Evolutionary conservation across 345 rosid species (phyloP).

Genomic region (Camelina neglecta): DNA sequence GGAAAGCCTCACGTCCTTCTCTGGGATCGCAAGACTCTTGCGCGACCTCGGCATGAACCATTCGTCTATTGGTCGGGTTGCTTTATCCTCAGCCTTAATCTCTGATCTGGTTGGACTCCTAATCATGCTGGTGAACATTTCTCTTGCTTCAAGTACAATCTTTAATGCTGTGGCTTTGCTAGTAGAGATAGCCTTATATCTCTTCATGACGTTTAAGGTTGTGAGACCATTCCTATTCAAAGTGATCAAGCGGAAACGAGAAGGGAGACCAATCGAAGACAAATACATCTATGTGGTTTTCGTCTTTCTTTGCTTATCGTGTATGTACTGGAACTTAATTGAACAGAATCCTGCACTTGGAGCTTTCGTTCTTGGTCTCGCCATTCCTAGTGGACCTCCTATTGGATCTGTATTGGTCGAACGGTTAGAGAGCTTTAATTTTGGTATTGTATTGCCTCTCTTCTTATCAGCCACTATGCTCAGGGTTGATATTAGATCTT

Average conservation of each 20-base stretch:
- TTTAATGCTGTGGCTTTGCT: not conserved
- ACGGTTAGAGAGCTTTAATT: constrained; percentile 47
- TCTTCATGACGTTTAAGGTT: not conserved
- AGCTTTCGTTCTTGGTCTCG: constrained; percentile 48
- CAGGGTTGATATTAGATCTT: constrained; percentile 2
- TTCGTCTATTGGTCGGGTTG: constrained; percentile 54
- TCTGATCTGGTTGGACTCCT: constrained; percentile 38
- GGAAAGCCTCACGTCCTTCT: constrained; percentile 50
- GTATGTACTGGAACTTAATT: constrained; percentile 1
- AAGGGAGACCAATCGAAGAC: constrained; percentile 47
- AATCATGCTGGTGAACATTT: not conserved
- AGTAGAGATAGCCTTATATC: not conserved
- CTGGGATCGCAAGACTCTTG: constrained; percentile 54
- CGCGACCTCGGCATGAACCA: constrained; percentile 56
- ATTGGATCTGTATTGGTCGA: constrained; percentile 52
- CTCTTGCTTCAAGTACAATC: rapidly evolving
- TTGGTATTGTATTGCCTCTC: constrained; percentile 44
- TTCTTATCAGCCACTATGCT: constrained; percentile 29
- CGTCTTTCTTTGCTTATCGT: constrained; percentile 36
- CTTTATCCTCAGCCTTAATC: constrained; percentile 49
- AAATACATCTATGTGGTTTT: constrained; percentile 39
- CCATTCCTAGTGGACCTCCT: constrained; percentile 62
- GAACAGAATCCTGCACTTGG: constrained; percentile 46
- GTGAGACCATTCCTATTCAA: constrained; percentile 38
- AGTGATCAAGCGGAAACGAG: constrained; percentile 34